A percentile compares a stretch with the other conserved stretches of the same genome.
These are phyloP conservation scores for Phaeophleospora eucalypticola DNA, from an alignment of 2,329 filamentous ascomycete species.

Conservation along the genomic window DNA sequence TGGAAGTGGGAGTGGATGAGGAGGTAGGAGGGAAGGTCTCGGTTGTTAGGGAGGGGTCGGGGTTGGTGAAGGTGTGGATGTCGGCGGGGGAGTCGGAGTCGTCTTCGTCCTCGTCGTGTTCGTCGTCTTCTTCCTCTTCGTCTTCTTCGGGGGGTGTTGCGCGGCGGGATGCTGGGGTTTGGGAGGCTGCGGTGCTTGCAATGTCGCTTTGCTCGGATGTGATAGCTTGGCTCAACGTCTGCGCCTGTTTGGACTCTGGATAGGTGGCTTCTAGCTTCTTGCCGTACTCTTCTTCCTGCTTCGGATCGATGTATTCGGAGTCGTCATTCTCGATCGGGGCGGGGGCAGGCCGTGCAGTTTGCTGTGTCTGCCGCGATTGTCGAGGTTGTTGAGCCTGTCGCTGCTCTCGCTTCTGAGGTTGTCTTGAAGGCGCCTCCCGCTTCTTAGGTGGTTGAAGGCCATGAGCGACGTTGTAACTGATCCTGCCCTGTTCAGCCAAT, in stretches of 20 bases:
- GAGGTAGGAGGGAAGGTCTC: conserved; percentile 4
- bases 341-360: too few species aligned
- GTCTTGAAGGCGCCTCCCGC: not conserved
- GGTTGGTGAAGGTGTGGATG: not conserved
- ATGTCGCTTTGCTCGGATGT: not conserved
- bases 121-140: not conserved
- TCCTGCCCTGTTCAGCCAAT: conserved; percentile 57
- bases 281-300: too few species aligned
- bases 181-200: not conserved
- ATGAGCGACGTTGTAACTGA: conserved; percentile 53
- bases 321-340: conserved; percentile 2
- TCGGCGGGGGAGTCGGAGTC: not conserved
- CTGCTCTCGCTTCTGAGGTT: not conserved
- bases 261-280: too few species aligned
- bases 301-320: too few species aligned
- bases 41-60: conserved; percentile 13
- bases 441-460: conserved; percentile 24
- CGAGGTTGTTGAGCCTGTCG: not conserved
- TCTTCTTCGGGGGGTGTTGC: not conserved
- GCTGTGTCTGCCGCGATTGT: not conserved
- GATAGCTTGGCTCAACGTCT: too few species aligned
- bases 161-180: not conserved
- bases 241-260: too few species aligned
- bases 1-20: not conserved
- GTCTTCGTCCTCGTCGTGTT: not conserved